Evolutionary conservation across 129 eudicot genomes (phyloP).

Genomic region (Pulicaria dysenterica): DNA sequence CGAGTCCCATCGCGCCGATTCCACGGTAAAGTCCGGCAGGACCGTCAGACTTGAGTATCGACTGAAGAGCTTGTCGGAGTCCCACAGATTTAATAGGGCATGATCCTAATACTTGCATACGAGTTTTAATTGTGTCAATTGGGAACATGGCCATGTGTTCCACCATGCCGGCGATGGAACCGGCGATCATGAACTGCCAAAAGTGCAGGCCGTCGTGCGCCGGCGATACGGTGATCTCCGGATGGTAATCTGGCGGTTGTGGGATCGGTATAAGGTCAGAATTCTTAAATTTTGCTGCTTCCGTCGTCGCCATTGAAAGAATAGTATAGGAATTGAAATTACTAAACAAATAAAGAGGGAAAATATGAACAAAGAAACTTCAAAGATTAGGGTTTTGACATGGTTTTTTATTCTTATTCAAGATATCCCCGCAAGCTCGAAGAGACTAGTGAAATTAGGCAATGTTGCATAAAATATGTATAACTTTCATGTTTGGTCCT

Average conservation of each 20-base stretch:
- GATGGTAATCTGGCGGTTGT: conserved; percentile 58
- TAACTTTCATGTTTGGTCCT: conserved; percentile 9
- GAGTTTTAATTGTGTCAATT: conserved; percentile 81
- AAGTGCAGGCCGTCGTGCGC: conserved; percentile 78
- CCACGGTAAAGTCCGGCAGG: conserved; percentile 69
- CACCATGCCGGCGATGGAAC: conserved; percentile 78
- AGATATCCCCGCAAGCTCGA: conserved; percentile 10
- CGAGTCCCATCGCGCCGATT: conserved; percentile 81
- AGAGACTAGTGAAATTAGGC: not conserved
- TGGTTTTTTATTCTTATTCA: not conserved
- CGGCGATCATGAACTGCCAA: conserved; percentile 84
- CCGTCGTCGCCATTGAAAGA: conserved; percentile 59
- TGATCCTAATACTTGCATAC: conserved; percentile 80
- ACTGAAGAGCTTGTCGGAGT: conserved; percentile 51
- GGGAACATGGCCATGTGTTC: conserved; percentile 97
- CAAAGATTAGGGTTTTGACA: conserved; percentile 35
- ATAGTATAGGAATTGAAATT: conserved; percentile 2
- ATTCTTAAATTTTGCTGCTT: conserved; percentile 58
- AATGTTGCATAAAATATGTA: not conserved
- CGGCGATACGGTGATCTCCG: conserved; percentile 40
- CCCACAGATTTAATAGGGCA: conserved; percentile 70
- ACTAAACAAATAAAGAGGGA: not conserved
- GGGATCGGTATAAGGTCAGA: conserved; percentile 60
- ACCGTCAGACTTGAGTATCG: conserved; percentile 70
- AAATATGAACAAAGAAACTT: not conserved